phyloP scores from a whole-genome alignment of 306 rosid genomes.

The Dryas octopetala region DNA sequence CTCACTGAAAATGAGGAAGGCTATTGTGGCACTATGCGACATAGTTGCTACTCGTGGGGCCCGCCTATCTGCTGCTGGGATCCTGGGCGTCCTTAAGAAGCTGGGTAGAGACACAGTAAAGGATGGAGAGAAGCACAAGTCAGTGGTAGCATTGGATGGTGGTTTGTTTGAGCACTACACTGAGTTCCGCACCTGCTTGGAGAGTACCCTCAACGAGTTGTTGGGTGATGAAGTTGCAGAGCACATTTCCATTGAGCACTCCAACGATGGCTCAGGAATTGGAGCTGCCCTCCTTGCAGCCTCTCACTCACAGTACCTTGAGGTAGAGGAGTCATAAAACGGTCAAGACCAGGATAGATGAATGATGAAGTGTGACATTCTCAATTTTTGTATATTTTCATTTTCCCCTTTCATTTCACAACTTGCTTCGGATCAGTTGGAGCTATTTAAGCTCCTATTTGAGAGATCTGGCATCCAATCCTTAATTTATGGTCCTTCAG shows the following conservation, averaged over 20 bases:
- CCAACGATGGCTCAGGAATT: slow-evolving; percentile 88
- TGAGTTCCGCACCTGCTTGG: slow-evolving; percentile 71
- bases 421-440: slow-evolving; percentile 21
- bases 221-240: slow-evolving; percentile 69
- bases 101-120: slow-evolving; percentile 70
- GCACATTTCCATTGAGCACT: slow-evolving; percentile 56
- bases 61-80: slow-evolving; percentile 85
- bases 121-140: slow-evolving; percentile 66
- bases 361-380: slow-evolving; percentile 36
- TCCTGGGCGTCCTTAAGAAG: slow-evolving; percentile 79
- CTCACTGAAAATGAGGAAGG: slow-evolving; percentile 71
- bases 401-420: slow-evolving; percentile 14
- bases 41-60: slow-evolving; percentile 86
- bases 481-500: slow-evolving; percentile 35
- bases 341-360: slow-evolving; percentile 23
- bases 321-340: slow-evolving; percentile 50
- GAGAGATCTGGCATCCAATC: slow-evolving; percentile 33
- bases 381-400: slow-evolving; percentile 36
- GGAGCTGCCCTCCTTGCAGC: slow-evolving; percentile 98
- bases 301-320: slow-evolving; percentile 82
- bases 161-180: slow-evolving; percentile 86
- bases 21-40: slow-evolving; percentile 57
- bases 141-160: slow-evolving; percentile 87
- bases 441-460: slow-evolving; percentile 28
- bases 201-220: slow-evolving; percentile 74